Evolutionary conservation across 2,329 filamentous ascomycete species (phyloP).

Genomic region (Fusarium sp.): DNA sequence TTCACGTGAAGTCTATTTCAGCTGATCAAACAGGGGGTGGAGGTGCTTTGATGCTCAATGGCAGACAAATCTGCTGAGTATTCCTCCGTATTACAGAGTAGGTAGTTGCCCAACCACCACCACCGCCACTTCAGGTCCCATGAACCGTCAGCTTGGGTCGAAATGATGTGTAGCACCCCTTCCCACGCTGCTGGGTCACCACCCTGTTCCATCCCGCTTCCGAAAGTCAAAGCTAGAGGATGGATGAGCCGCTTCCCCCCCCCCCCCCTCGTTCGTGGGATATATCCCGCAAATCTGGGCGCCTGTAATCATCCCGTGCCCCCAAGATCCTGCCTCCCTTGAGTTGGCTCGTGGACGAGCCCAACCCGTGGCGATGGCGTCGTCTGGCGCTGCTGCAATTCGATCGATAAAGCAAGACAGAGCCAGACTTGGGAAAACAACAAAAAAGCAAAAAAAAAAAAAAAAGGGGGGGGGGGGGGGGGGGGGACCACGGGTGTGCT

Average conservation of each 20-base stretch:
- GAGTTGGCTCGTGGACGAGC: neutral
- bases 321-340: neutral
- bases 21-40: neutral
- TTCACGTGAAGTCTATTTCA: conserved; percentile 18
- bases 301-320: conserved; percentile 1
- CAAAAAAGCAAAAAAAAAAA: conserved; percentile 6
- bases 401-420: conserved; percentile 14
- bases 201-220: conserved; percentile 8
- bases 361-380: neutral
- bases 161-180: neutral
- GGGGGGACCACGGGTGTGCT: neutral
- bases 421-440: neutral
- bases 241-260: neutral
- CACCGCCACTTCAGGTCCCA: neutral
- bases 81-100: conserved; percentile 12
- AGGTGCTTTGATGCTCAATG: neutral
- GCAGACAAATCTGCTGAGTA: neutral
- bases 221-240: neutral
- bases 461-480: too few relatives aligned
- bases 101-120: neutral
- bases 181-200: conserved; percentile 7
- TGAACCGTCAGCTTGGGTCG: conserved; percentile 14
- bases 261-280: neutral
- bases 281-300: neutral
- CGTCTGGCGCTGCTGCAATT: neutral